Evolutionary conservation across 495 filamentous ascomycete species (phyloP).

Genomic region (Penicillium paradoxum): DNA sequence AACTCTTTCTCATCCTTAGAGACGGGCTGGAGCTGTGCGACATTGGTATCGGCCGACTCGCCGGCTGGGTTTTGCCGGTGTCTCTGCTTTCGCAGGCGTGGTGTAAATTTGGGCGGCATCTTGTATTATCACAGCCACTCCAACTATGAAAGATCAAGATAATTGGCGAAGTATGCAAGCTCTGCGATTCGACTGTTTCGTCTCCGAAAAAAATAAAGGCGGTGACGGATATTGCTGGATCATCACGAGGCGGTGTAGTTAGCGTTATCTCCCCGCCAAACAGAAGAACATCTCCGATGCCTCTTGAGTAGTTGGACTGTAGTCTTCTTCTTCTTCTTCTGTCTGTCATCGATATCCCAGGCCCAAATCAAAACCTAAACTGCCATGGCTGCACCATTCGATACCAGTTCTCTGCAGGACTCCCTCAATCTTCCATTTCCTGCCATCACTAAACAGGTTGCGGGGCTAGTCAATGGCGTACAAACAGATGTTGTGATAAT

Average conservation of each 20-base stretch:
- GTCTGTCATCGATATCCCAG: background rate
- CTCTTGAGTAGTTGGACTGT: background rate
- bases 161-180: background rate
- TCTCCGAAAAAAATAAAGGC: conserved; percentile 28
- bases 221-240: conserved; percentile 19
- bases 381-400: conserved; percentile 29
- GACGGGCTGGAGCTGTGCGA: conserved; percentile 61
- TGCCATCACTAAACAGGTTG: conserved; percentile 62
- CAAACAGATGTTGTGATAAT: conserved; percentile 66
- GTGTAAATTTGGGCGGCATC: conserved; percentile 71
- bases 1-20: conserved; percentile 64
- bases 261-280: conserved; percentile 12
- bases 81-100: conserved; percentile 75
- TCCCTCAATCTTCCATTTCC: conserved; percentile 60
- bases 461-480: conserved; percentile 59
- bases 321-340: background rate
- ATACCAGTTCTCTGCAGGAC: conserved; percentile 30
- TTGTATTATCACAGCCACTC: conserved; percentile 13
- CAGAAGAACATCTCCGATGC: background rate
- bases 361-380: background rate
- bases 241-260: conserved; percentile 15
- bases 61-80: conserved; percentile 36
- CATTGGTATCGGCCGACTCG: conserved; percentile 61
- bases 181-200: conserved; percentile 9
- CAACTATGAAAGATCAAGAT: conserved; percentile 14